A percentile compares a stretch with the other conserved stretches of the same genome.
These are phyloP conservation scores for Pythium phragmiticola DNA, from an alignment of 352 stramenopile species.

Conservation along the genomic window DNA sequence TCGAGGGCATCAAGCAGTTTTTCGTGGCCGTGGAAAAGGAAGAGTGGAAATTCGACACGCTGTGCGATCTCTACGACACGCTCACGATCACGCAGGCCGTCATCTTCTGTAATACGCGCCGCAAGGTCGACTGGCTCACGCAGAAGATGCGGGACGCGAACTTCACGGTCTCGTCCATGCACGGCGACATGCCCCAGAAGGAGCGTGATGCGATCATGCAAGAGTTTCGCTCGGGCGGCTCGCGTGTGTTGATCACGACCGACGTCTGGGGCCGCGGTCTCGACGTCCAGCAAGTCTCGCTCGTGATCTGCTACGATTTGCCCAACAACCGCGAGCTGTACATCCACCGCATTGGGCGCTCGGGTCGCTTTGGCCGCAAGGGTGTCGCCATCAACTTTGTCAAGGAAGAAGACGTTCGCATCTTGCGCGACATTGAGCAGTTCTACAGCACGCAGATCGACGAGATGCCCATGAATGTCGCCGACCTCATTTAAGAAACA, in stretches of 20 bases:
- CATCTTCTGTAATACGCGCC: slow-evolving; percentile 99
- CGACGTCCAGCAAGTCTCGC: slow-evolving; percentile 96
- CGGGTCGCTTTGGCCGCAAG: slow-evolving; percentile 96
- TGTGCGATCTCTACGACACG: slow-evolving; percentile 99
- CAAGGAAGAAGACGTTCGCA: slow-evolving; percentile 93
- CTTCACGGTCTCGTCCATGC: slow-evolving; percentile 97
- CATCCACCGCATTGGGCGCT: slow-evolving; percentile 95
- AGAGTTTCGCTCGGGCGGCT: slow-evolving; percentile 94
- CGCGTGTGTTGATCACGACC: slow-evolving; percentile 97
- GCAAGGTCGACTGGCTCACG: slow-evolving; percentile 98
- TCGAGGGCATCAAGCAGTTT: slow-evolving; percentile 99
- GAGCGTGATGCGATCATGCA: slow-evolving; percentile 96
- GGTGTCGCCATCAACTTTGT: slow-evolving; percentile 99
- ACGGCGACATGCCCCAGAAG: slow-evolving; percentile 96
- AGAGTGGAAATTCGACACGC: slow-evolving; percentile 99
- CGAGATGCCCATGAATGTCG: slow-evolving; percentile 95
- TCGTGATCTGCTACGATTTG: slow-evolving; percentile 98
- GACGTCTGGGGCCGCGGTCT: slow-evolving; percentile 97
- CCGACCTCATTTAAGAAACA: slow-evolving; percentile 85
- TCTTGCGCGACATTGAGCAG: slow-evolving; percentile 93
- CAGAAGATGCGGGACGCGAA: slow-evolving; percentile 96
- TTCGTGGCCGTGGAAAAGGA: slow-evolving; percentile 98
- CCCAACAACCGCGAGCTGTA: slow-evolving; percentile 97
- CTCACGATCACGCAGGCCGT: slow-evolving; percentile 99
- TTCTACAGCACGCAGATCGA: slow-evolving; percentile 95